Evolutionary conservation across 1,284 basidiomycete species (phyloP), one percentile per base, ranked within the genome.

Genomic region (Volvariella surrecta): DNA sequence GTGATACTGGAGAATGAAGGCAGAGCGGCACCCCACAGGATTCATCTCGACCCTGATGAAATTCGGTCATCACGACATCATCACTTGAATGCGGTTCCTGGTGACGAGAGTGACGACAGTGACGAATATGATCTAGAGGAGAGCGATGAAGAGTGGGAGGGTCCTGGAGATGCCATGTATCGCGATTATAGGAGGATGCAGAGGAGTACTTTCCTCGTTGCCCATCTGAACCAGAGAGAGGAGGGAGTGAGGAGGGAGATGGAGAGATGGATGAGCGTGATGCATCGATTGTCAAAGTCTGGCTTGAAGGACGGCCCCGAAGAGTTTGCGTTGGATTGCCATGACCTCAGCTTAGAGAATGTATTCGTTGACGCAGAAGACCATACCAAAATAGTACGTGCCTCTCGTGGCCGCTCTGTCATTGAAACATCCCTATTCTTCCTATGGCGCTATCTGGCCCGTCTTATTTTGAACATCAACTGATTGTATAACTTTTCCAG

Each of bases 311-410:
- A 20, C 20, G 13, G 39, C 16, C 13, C 42, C 41, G 82, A 82
- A 55, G 70, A 77, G 52, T 88, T 89, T 57, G 73, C 76, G 3
- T 61, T 89, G 39, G 85, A 89, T 54, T 80, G 79, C 49, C 85
- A 89, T 54, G 85, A 89, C 58, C 58, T 89, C 37, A 88, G 81
- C 58, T 59, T 85, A 54, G 82, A 86, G 62, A 89, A 89, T 55
- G 67, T 89, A 3, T 89, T 89, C 52, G 85, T 89, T 30, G 82
- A 89, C 55, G 70, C 70, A 37, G 52, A 70, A 3, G 80, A 89
- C 53, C 68, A 69, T 45, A 72, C 79, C 0, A 75, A 71, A 50
- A 82, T 89, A 43, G 85, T 89, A 50, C 53, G 83, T 69, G 64
- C 66, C 28, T 43, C 49, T 19, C n/a, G n/a, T n/a, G n/a, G n/a